Evolutionary conservation across 2,329 filamentous ascomycete genomes (phyloP), one percentile per base, ranked within the genome.

Genomic region (Dactylonectria estremocensis): DNA sequence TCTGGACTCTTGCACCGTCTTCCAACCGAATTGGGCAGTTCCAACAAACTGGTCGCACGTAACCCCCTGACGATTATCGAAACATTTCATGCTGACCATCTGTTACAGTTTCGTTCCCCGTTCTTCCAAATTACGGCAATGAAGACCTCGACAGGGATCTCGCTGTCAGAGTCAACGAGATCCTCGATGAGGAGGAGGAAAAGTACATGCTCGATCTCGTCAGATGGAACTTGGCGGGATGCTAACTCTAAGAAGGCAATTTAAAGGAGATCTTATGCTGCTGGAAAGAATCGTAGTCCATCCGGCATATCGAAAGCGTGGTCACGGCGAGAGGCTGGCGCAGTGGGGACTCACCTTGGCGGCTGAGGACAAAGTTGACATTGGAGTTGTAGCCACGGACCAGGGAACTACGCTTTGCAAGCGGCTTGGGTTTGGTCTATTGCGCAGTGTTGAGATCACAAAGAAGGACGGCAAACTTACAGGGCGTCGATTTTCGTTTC

Each of bases 281-380:
- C 35, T 65, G 46, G 62, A 65, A 13, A 65, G 60, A 56, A 14
- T 65, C 14, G 62, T 65, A 35, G 49, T 61, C 5, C 56, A 65
- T 28, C 62, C 62, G n/a, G 56, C 62, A 13, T 61, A 65, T 37
- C 61, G 62, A 56, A 54, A 28, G 16, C 62, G 62, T n/a, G 62
- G 62, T 1, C 62, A 65, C 16, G 62, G 55, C 7, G 22, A 24
- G 22, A 14, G 35, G 16, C 56, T 65, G 9, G 35, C 22, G 40
- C 54, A 11, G 31, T 59, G 55, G 54, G 53, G 61, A 31, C 52
- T 60, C n/a, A 31, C 59, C 24, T 22, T 59, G 28, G 46, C 33
- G 33, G 49, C 52, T 5, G 2, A 53, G 5, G 61, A 59, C 33
- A 40, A 53, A n/a, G 33, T 64, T 45, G 28, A 22, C 13, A 50